A percentile compares a stretch with the other conserved stretches of the same genome.
These are phyloP conservation scores for Radiomyces spectabilis DNA, from an alignment of 192 early-diverging fungal genomes.

Conservation along the genomic window DNA sequence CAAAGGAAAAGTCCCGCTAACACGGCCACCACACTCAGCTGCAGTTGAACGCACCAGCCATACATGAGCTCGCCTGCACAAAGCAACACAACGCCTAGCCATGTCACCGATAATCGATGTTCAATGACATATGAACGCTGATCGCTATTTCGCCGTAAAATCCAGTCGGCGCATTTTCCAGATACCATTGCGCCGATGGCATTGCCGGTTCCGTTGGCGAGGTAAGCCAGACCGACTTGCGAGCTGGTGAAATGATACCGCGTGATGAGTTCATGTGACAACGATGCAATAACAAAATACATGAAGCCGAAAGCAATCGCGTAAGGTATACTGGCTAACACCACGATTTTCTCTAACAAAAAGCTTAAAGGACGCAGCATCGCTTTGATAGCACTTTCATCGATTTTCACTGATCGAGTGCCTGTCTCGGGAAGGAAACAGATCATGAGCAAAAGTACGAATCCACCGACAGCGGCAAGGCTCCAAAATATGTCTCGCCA, in stretches of 20 bases:
- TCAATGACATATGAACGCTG: too few relatives aligned
- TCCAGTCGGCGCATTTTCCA: slow-evolving; percentile 13
- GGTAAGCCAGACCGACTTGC: slow-evolving; percentile 19
- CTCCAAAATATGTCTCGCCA: slow-evolving; percentile 51
- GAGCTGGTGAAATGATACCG: slow-evolving; percentile 11
- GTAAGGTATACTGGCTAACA: slow-evolving; percentile 12
- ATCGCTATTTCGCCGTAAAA: background rate
- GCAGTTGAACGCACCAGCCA: slow-evolving; percentile 19
- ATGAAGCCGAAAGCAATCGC: slow-evolving; percentile 24
- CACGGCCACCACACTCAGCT: slow-evolving; percentile 3
- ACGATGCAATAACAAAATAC: slow-evolving; percentile 25
- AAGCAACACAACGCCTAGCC: slow-evolving; percentile 21
- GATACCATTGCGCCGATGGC: slow-evolving; percentile 20
- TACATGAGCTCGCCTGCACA: slow-evolving; percentile 20
- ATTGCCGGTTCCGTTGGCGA: slow-evolving; percentile 25
- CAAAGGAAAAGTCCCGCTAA: slow-evolving; percentile 21
- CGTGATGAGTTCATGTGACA: slow-evolving; percentile 10
- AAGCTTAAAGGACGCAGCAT: slow-evolving; percentile 17
- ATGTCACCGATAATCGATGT: slow-evolving; percentile 17
- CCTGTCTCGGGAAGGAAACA: slow-evolving; percentile 56
- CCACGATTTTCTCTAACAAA: slow-evolving; percentile 8
- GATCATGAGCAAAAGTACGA: slow-evolving; percentile 38
- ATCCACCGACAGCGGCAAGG: slow-evolving; percentile 39
- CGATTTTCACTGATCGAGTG: background rate
- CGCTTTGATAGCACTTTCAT: background rate